Base-by-base conservation (phyloP, 2,329 filamentous ascomycete species). In the Xylaria polymorpha region DNA sequence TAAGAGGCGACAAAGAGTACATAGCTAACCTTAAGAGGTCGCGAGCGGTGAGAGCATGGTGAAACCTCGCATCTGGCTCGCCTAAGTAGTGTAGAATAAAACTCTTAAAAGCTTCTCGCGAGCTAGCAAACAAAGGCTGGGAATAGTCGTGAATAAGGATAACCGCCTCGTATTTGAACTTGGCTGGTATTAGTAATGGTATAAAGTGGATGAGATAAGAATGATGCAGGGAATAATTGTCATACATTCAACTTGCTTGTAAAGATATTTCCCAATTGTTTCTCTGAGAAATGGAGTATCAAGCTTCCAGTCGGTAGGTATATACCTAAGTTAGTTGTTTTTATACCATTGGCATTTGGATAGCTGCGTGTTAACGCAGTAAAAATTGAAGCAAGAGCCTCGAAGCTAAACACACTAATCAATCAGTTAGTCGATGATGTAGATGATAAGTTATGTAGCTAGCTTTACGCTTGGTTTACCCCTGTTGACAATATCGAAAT, bases 21-120 rank as follows among this genome's bases (percentile, higher is more conserved):
- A 44, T 37, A 44, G 22, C n/a, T n/a, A n/a, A n/a, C n/a, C n/a
- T n/a, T n/a, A 44, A 41, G 2, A 18, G 5, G 44, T 44, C 15
- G 3, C 37, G 12, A 18, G 60, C 65, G 59, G 65, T 67, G 65
- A 64, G 65, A 64, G 39, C 44, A n/a, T 43, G 14, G 37, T 43
- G 44, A 58, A 32, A 43, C 35, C 20, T 5, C 25, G 5, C 43
- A 25, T 8, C 8, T 20, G 55, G 55, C 39, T 53, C 20, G 4
- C 37, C 22, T 29, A n/a, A n/a, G n/a, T n/a, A n/a, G n/a, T n/a
- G n/a, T n/a, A 22, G 18, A 32, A 35, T 41, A 25, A 18, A 35
- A 44, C 39, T 61, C 29, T 20, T 29, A 18, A 29, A 59, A 59
- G 18, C 14, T 46, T 67, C 53, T 59, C n/a, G 10, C 18, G 43